Percentiles rank a stretch among this genome's conserved stretches.
phyloP scores from a whole-genome alignment of 208 protist genomes.

The Crithidia mellificae region DNA sequence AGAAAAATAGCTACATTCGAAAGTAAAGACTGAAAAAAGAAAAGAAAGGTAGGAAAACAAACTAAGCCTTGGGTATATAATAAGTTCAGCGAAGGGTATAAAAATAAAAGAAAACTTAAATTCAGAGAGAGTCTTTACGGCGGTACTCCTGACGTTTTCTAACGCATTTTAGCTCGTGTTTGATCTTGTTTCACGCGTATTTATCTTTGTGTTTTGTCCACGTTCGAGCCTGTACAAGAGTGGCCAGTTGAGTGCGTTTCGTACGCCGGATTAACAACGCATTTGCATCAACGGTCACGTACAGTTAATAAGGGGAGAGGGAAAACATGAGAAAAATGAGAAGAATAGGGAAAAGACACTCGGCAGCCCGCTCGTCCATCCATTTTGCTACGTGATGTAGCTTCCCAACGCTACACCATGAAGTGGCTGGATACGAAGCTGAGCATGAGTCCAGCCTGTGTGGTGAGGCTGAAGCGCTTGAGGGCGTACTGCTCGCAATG shows the following conservation, averaged over 20 bases:
- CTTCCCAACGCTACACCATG: conserved; percentile 4
- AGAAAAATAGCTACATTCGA: background rate
- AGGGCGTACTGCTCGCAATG: conserved; percentile 58
- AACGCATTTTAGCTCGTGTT: no score
- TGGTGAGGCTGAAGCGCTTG: conserved; percentile 55
- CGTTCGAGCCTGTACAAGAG: background rate
- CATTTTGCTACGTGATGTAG: background rate
- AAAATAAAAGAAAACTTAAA: background rate
- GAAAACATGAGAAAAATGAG: background rate
- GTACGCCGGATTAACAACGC: background rate
- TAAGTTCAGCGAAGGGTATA: no score
- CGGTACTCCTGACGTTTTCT: background rate
- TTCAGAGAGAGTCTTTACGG: background rate
- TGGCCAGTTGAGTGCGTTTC: background rate
- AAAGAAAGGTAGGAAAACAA: background rate
- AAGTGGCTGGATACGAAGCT: conserved; percentile 54
- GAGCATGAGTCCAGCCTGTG: conserved; percentile 59
- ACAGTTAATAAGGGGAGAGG: background rate
- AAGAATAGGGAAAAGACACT: background rate
- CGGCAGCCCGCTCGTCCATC: background rate
- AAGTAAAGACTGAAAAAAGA: no score
- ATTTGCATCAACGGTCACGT: background rate
- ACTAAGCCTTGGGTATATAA: background rate
- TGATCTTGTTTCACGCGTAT: background rate
- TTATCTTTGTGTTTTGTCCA: conserved; percentile 2